phyloP scores from a whole-genome alignment of 2,329 filamentous ascomycete species.

The Alternaria novae-zelandiae region DNA sequence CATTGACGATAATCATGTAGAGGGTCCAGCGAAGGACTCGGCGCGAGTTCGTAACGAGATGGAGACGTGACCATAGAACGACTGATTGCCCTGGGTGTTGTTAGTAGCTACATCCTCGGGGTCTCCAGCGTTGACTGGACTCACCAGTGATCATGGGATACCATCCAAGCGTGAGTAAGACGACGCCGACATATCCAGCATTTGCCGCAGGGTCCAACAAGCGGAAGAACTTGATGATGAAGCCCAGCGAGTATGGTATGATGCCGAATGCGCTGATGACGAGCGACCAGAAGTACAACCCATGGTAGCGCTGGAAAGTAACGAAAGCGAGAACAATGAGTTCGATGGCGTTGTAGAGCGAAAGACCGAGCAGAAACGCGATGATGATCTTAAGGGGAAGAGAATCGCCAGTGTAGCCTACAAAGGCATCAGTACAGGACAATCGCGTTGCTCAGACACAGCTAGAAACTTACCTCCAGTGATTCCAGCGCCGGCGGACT shows the following conservation, averaged over 20 bases:
- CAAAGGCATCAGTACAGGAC: not conserved
- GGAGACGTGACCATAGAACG: conserved; percentile 68
- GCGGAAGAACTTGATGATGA: conserved; percentile 53
- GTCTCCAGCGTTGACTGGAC: not conserved
- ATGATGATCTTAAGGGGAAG: conserved; percentile 39
- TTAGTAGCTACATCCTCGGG: not conserved
- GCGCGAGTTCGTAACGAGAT: conserved; percentile 63
- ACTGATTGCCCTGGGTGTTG: conserved; percentile 58
- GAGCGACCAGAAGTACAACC: conserved; percentile 59
- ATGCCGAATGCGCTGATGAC: conserved; percentile 53
- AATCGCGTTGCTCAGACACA: not conserved
- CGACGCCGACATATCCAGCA: conserved; percentile 48
- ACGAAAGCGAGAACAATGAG: conserved; percentile 55
- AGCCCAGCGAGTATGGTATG: conserved; percentile 56
- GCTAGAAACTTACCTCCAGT: conserved; percentile 32
- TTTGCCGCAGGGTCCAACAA: conserved; percentile 33
- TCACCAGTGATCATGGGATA: conserved; percentile 63
- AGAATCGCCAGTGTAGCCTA: conserved; percentile 43
- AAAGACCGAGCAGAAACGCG: conserved; percentile 46
- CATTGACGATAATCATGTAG: conserved; percentile 64
- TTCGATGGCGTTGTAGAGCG: conserved; percentile 53
- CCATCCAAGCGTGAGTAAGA: conserved; percentile 61
- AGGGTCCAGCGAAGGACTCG: conserved; percentile 58
- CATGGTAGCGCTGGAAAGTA: conserved; percentile 56
- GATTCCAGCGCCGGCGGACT: conserved; percentile 41